Evolutionary conservation across 148 eudicot species (phyloP), one percentile per base, ranked within the genome.

Genomic region (Rhododendron griersonianum): DNA sequence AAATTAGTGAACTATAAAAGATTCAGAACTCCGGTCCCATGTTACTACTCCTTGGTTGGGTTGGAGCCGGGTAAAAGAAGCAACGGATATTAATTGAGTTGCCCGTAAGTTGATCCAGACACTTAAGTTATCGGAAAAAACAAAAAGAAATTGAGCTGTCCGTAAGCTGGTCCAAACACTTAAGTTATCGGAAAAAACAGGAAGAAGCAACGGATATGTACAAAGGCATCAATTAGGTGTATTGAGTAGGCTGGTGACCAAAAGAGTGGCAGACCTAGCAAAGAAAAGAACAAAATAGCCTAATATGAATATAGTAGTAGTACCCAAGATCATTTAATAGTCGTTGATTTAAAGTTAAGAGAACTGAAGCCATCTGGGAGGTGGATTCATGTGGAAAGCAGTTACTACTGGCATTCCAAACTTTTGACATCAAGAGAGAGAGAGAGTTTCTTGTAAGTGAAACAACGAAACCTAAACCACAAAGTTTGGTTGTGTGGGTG

Each of bases 371-470:
- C 74, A 71, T 30, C 75, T 74, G 47, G 77, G 78, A 75, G 85
- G 85, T 76, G 82, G 88, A 86, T 69, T 77, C 82, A 76, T 86
- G 41, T 83, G 78, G 67, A 50, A 83, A 87, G 78, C 76, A 76
- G 78, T 83, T 78, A 41, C 88, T 30, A 77, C 83, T 77, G 88
- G 83, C 86, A 83, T 77, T 39, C 78, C 69, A 63, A 59, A 77
- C 88, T 76, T 83, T 77, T 82, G 55, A 35, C 85, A 65, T 47
- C 41, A 0, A 30, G 71, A 63, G 19, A 79, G 77, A 85, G 77
- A 85, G 88, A 76, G 76, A 33, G 76, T 13, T 47, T 65, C 86
- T 87, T 87, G 88, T 83, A 78, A 28, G 35, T 87, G 86, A 83
- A 87, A 83, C 85, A 82, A 87, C 45, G 88, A 63, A 87, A 83